Base-by-base conservation (phyloP, 805 yeast species). In the Saccharomyces jurei region DNA sequence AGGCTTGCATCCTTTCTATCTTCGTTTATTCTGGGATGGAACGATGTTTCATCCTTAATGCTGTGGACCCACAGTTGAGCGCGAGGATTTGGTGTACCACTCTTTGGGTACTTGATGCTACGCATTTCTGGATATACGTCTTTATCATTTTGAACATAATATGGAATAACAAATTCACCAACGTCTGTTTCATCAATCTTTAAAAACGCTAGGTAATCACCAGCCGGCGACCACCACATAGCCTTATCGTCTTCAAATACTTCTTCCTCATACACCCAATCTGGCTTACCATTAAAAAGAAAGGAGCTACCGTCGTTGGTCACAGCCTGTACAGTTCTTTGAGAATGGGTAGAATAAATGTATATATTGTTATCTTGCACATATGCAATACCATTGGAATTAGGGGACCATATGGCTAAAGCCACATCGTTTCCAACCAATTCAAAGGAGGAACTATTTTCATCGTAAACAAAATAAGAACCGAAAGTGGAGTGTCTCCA, bases 191-290 rank as follows among this genome's bases (percentile, higher is more conserved):
- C 96, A 67, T 89, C 84, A 41, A 87, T 80, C 54, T 82, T 77
- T 60, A 87, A 69, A 57, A 80, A 85, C 0, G 89, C 78, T 48
- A 90, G 65, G 61, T 75, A 77, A n/a, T 78, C 72, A 11, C 92
- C 90, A 46, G 75, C 69, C 9, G 86, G 84, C 14, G 84, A 72
- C 90, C 92, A 87, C 87, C 89, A 86, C 11, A 86, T 71, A 0
- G 86, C 81, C 36, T 66, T 69, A 57, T 85, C 91, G 14, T 71
- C 61, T 0, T 77, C 77, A 11, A 83, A 69, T 0, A 87, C 87
- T 62, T 87, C 96, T 63, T 87, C 95, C 66, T 87, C 95, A 66
- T 87, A 87, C 1, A 87, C 84, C 94, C 95, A 87, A 63, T 87
- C 94, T 0, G 91, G 83, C 58, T 77, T 83, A 5, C 89, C 96